Evolutionary conservation across 768 basidiomycete species (phyloP), one percentile per base, ranked within the genome.

Genomic region (Phylloporus arenicola): DNA sequence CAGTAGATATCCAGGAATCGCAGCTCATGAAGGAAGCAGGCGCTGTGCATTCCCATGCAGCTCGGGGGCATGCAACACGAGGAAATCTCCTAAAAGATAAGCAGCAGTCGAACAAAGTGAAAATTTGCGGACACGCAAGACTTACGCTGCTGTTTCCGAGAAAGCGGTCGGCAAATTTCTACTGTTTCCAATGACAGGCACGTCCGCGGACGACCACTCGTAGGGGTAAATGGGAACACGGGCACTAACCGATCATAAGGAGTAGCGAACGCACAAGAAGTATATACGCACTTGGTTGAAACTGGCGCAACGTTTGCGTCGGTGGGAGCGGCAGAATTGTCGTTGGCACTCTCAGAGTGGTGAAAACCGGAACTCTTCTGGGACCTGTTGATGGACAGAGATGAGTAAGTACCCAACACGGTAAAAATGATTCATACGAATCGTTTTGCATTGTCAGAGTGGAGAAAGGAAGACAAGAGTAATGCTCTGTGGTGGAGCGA

Each of bases 61-160:
- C 14, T 6, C 10, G 25, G 5, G 43, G 13, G 42, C 6, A 13
- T 10, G 27, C 4, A 20, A n/a, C 30, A 27, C 25, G 17, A 22
- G 14, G 19, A 20, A 38, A 13, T 34, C 40, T 33, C n/a, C 62
- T 64, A 31, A 33, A 24, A 42, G n/a, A 44, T 6, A 41, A 41
- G 6, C 1, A 45, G 24, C 22, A 35, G 48, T 3, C 45, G 22
- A 35, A 49, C n/a, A 41, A 44, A 34, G 40, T 1, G 4, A 22
- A 47, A 12, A 8, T 13, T 39, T 3, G 19, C 44, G 29, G 20
- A 38, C 13, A 22, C 1, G 13, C 25, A 17, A 17, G 38, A 55
- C 62, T 46, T 27, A 65, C 62, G 45, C 51, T 24, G 49, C 33
- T 45, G 22, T 11, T 13, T 16, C 24, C 12, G 38, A 20, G 27